Percentiles rank a stretch among this genome's conserved stretches.
Conservation (phyloP, 352 stramenopile genomes). For the Pythium brassicae region DNA sequence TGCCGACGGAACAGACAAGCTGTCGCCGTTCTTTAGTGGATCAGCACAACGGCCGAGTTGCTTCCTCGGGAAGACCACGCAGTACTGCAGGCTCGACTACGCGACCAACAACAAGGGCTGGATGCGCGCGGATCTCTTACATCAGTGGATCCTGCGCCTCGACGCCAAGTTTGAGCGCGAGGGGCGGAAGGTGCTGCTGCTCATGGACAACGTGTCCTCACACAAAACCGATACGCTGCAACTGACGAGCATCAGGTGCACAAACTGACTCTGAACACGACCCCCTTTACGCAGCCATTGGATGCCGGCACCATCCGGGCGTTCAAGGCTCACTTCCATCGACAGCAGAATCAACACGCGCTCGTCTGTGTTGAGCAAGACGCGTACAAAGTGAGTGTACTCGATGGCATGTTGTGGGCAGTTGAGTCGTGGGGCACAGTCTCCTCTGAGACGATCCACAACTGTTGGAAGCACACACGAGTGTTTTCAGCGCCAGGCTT, state of each 20-base stretch:
- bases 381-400: background rate
- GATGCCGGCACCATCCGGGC: background rate
- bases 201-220: slow-evolving; percentile 2
- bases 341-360: background rate
- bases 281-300: background rate
- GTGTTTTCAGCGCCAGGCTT: background rate
- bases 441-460: background rate
- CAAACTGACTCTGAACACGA: background rate
- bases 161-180: background rate
- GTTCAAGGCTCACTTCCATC: background rate
- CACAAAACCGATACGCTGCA: background rate
- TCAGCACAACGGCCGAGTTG: background rate
- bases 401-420: background rate
- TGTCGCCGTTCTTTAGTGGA: background rate
- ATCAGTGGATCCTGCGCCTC: background rate
- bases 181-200: background rate
- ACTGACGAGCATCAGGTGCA: background rate
- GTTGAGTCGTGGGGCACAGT: background rate
- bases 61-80: background rate
- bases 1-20: background rate
- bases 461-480: slow-evolving; percentile 1
- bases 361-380: background rate
- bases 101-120: background rate
- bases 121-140: background rate
- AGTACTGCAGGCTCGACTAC: background rate